Percentiles rank a stretch among this genome's conserved stretches.
Evolutionary conservation across 306 rosid species (phyloP).

Genomic region (Chamaecrista fasciculata): DNA sequence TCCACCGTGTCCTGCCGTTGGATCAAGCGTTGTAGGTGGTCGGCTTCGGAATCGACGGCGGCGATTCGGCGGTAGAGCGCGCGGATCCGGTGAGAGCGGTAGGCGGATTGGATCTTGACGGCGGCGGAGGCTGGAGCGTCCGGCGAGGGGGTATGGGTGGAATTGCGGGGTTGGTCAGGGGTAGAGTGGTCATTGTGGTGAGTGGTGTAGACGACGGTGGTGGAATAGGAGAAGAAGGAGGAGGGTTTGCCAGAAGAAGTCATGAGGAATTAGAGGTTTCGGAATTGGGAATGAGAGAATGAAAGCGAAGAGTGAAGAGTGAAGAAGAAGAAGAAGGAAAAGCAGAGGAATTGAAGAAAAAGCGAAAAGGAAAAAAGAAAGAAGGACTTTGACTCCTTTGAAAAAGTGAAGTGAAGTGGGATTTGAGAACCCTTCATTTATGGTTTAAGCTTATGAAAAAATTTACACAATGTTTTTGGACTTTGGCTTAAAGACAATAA

Average conservation of each 20-base stretch:
- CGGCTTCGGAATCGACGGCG: slow-evolving; percentile 59
- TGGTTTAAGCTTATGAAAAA: too few species aligned
- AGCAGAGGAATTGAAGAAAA: not conserved
- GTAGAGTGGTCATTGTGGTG: slow-evolving; percentile 49
- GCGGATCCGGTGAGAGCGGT: slow-evolving; percentile 72
- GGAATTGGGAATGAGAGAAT: slow-evolving; percentile 1
- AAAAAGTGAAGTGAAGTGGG: too few species aligned
- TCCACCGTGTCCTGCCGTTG: slow-evolving; percentile 96
- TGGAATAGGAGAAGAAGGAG: slow-evolving; percentile 33
- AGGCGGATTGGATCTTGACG: slow-evolving; percentile 66
- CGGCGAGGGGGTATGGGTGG: slow-evolving; percentile 37
- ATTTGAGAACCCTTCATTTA: too few species aligned
- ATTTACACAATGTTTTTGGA: too few species aligned
- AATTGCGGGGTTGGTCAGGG: slow-evolving; percentile 37
- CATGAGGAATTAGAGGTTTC: slow-evolving; percentile 27
- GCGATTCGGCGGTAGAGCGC: slow-evolving; percentile 52
- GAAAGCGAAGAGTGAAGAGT: not conserved
- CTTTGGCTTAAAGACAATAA: too few species aligned
- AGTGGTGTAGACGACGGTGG: slow-evolving; percentile 51
- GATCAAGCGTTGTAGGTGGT: slow-evolving; percentile 54
- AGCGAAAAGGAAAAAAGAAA: too few species aligned
- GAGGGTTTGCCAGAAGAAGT: slow-evolving; percentile 36
- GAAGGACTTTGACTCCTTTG: too few species aligned
- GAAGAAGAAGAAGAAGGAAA: too few species aligned
- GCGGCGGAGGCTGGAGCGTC: slow-evolving; percentile 44